A percentile compares a stretch with the other conserved stretches of the same genome.
These are phyloP conservation scores for Escallonia rubra DNA, from an alignment of 129 eudicot genomes.

Conservation along the genomic window DNA sequence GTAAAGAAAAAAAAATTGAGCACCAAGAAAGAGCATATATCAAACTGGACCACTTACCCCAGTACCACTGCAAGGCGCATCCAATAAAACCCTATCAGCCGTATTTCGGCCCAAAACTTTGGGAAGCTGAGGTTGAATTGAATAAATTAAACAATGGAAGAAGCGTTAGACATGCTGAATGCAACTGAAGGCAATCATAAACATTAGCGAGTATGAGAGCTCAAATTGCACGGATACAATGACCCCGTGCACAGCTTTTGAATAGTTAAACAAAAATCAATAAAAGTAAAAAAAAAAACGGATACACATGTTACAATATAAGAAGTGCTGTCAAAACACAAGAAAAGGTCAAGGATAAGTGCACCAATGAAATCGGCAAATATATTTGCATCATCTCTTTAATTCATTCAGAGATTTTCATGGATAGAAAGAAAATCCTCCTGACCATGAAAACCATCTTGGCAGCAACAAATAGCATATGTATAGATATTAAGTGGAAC, in stretches of 20 bases:
- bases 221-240: neutral
- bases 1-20: neutral
- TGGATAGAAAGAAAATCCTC: neutral
- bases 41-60: conserved; percentile 53
- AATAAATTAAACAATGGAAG: neutral
- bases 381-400: neutral
- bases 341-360: neutral
- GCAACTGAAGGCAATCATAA: neutral
- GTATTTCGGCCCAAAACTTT: conserved; percentile 79
- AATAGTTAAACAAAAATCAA: neutral
- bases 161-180: neutral
- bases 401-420: neutral
- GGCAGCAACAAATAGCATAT: neutral
- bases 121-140: conserved; percentile 55
- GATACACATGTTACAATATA: neutral
- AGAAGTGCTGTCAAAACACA: neutral
- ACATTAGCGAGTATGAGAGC: neutral
- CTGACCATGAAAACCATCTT: neutral
- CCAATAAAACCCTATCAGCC: conserved; percentile 82
- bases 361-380: neutral
- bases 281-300: neutral
- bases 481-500: neutral
- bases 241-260: too few species aligned
- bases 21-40: neutral
- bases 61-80: conserved; percentile 99